Conservation (phyloP, 805 yeast genomes). For the Wickerhamomyces silvicola region DNA sequence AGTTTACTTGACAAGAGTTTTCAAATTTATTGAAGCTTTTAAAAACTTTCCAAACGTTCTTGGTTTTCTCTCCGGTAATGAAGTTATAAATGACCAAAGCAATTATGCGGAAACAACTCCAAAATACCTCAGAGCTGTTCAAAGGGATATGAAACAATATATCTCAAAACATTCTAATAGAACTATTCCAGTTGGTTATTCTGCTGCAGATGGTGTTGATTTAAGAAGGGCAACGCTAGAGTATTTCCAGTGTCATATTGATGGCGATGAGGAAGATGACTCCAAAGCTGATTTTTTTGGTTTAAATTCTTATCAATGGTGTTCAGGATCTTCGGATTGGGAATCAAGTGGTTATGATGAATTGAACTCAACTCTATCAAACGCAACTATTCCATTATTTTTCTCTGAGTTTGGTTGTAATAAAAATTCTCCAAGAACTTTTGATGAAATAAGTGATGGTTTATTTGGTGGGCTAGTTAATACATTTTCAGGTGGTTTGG, state of each 20-base stretch:
- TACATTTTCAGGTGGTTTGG: constrained; percentile 82
- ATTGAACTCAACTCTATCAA: constrained; percentile 49
- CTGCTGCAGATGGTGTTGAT: constrained; percentile 79
- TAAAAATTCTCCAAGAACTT: constrained; percentile 68
- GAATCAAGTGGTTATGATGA: constrained; percentile 59
- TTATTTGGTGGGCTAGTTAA: constrained; percentile 59
- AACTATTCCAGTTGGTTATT: constrained; percentile 88
- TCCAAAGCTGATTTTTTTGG: constrained; percentile 90
- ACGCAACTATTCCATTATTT: constrained; percentile 60
- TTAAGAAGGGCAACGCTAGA: constrained; percentile 70
- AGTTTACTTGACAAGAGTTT: constrained; percentile 67
- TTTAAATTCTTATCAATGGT: constrained; percentile 93
- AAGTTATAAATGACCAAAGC: constrained; percentile 72
- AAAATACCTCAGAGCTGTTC: constrained; percentile 78
- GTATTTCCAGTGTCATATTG: constrained; percentile 75
- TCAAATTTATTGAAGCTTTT: constrained; percentile 80
- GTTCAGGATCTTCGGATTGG: constrained; percentile 70
- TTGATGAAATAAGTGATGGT: constrained; percentile 69
- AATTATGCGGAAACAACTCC: constrained; percentile 62
- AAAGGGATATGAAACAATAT: constrained; percentile 86
- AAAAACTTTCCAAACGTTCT: constrained; percentile 76
- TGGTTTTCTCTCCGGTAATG: constrained; percentile 90
- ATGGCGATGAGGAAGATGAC: constrained; percentile 42
- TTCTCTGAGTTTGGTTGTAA: constrained; percentile 86
- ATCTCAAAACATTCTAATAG: constrained; percentile 63